phyloP scores from a whole-genome alignment of 2,329 filamentous ascomycete species.

The Cladophialophora bantiana region DNA sequence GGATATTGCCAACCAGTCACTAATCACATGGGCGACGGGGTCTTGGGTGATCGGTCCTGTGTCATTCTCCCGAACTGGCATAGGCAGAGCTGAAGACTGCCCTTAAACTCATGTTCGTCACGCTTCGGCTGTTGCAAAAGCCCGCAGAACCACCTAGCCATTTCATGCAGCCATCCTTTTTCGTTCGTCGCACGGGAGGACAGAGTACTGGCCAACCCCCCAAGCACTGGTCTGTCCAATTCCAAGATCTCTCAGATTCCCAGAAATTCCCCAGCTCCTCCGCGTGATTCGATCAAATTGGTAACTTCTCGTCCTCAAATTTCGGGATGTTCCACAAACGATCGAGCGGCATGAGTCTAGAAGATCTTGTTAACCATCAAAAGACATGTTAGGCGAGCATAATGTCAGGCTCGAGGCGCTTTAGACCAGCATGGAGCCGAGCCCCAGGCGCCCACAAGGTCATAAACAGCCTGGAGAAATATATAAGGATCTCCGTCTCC shows the following conservation, averaged over 20 bases:
- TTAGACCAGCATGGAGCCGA: neutral
- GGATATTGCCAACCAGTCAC: neutral
- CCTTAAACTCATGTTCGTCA: slow-evolving; percentile 4
- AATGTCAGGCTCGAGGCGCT: neutral
- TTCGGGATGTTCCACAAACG: slow-evolving; percentile 27
- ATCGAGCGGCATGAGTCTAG: neutral
- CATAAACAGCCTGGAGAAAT: neutral
- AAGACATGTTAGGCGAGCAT: no score
- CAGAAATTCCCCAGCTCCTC: neutral
- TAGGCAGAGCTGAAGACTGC: slow-evolving; percentile 3
- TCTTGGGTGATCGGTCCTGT: neutral
- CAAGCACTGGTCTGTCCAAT: slow-evolving; percentile 6
- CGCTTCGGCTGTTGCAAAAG: neutral
- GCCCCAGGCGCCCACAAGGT: neutral
- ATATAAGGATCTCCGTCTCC: neutral
- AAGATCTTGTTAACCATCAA: neutral
- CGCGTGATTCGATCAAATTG: slow-evolving; percentile 16
- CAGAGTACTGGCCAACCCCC: neutral
- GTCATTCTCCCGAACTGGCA: slow-evolving; percentile 9
- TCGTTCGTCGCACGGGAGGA: neutral
- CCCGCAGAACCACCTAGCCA: neutral
- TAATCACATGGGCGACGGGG: slow-evolving; percentile 3
- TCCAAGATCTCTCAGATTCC: neutral
- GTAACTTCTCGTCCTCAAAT: slow-evolving; percentile 23
- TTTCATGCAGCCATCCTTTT: neutral